Conservation (phyloP, 139 green algal genomes). For the Astrephomene gubernaculifera region DNA sequence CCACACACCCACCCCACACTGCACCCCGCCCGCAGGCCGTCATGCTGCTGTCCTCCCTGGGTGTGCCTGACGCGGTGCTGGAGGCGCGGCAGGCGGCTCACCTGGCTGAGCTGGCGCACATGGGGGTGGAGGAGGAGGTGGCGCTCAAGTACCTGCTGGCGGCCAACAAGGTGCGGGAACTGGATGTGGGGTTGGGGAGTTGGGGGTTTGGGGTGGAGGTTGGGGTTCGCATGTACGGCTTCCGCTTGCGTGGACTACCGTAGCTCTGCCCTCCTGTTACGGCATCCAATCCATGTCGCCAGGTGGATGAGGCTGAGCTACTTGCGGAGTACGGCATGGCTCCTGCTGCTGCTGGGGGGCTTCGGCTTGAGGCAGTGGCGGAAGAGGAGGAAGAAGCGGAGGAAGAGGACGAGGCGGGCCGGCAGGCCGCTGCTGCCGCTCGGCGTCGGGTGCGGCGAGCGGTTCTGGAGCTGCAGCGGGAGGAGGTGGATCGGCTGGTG, state of each 20-base stretch:
- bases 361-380: background rate
- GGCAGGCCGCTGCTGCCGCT: background rate
- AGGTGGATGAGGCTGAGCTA: conserved; percentile 28
- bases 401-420: too few species aligned
- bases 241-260: too few species aligned
- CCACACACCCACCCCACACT: background rate
- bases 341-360: background rate
- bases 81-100: background rate
- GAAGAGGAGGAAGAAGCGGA: too few species aligned
- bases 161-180: background rate
- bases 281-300: too few species aligned
- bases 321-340: background rate
- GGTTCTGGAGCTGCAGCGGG: background rate
- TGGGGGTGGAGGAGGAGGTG: background rate
- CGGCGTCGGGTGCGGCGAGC: background rate
- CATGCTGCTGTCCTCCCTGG: conserved; percentile 16
- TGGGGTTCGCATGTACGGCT: too few species aligned
- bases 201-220: too few species aligned
- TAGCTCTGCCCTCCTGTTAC: too few species aligned
- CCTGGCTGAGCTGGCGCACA: background rate
- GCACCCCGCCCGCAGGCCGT: background rate
- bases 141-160: conserved; percentile 1
- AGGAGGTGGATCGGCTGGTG: conserved; percentile 2
- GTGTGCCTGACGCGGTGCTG: background rate
- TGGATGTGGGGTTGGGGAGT: too few species aligned